Percentiles rank a stretch among this genome's conserved stretches.
Evolutionary conservation across 495 filamentous ascomycete species (phyloP).

Genomic region (Delitschia confertaspora): DNA sequence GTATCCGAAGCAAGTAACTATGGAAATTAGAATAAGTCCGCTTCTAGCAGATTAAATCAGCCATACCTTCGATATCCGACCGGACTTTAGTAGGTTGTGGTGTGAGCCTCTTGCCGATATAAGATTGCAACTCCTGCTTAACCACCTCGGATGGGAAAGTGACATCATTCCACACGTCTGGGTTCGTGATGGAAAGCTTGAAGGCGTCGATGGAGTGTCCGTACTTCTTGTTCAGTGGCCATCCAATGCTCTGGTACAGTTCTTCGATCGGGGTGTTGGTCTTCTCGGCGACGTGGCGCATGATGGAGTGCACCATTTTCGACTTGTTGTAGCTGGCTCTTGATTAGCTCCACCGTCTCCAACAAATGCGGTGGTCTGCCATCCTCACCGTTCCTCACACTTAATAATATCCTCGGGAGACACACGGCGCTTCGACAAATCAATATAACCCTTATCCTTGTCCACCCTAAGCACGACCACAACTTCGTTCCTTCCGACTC

Average conservation of each 20-base stretch:
- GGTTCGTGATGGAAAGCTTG: constrained; percentile 97
- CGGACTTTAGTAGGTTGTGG: constrained; percentile 97
- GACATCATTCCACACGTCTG: constrained; percentile 89
- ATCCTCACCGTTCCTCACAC: constrained; percentile 71
- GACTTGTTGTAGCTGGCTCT: constrained; percentile 75
- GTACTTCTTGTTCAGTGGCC: constrained; percentile 96
- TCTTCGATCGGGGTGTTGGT: constrained; percentile 85
- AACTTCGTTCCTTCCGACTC: constrained; percentile 94
- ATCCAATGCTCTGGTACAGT: constrained; percentile 87
- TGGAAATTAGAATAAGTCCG: neutral
- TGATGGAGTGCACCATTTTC: constrained; percentile 97
- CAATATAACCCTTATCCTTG: constrained; percentile 98
- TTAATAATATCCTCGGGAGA: constrained; percentile 95
- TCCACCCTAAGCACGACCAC: constrained; percentile 96
- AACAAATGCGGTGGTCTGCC: neutral
- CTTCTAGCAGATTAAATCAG: too few relatives aligned
- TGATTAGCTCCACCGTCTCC: neutral
- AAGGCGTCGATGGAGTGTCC: constrained; percentile 96
- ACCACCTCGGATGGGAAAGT: constrained; percentile 79
- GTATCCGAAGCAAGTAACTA: constrained; percentile 88
- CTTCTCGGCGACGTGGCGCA: constrained; percentile 97
- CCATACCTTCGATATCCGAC: constrained; percentile 73
- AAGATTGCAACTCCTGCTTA: constrained; percentile 75
- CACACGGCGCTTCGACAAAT: constrained; percentile 95
- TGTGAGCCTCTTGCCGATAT: constrained; percentile 92